A percentile compares a stretch with the other conserved stretches of the same genome.
phyloP scores from a whole-genome alignment of 495 filamentous ascomycete genomes.

The Trichocladium uniseriatum region DNA sequence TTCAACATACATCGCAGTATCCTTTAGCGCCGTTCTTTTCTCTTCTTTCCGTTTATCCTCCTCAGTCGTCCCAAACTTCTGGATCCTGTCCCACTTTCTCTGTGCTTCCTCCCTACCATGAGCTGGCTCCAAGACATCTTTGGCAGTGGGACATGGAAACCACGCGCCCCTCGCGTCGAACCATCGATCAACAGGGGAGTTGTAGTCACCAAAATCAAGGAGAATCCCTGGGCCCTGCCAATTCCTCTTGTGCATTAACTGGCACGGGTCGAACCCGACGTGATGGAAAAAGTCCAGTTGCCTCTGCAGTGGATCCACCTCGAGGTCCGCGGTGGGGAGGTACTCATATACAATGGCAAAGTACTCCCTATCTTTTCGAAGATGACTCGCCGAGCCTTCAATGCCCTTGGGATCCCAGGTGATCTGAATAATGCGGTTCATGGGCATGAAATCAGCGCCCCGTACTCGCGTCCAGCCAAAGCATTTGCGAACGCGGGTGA shows the following conservation, averaged over 20 bases:
- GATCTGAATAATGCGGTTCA: neutral
- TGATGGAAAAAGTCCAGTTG: slow-evolving; percentile 4
- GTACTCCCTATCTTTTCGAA: neutral
- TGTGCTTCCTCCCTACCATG: too few species aligned
- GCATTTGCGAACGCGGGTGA: neutral
- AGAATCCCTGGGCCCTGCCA: slow-evolving; percentile 3
- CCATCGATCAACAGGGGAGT: neutral
- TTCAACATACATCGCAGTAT: too few species aligned
- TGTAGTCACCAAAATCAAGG: slow-evolving; percentile 6
- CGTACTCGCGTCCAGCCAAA: slow-evolving; percentile 2
- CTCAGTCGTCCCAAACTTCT: too few species aligned
- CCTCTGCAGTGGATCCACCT: neutral
- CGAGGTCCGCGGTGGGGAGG: neutral
- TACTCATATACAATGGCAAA: slow-evolving; percentile 7
- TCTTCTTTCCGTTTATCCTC: too few species aligned
- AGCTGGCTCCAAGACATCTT: too few species aligned
- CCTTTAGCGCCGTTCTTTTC: too few species aligned
- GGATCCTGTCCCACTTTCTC: too few species aligned
- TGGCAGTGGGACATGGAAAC: too few species aligned
- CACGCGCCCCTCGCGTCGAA: too few species aligned
- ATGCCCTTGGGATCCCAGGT: neutral
- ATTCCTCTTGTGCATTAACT: neutral
- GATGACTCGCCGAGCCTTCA: neutral
- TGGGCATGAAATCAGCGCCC: neutral
- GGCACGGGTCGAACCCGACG: neutral